Evolutionary conservation across 176 grass and related monocot genomes (phyloP), one percentile per base, ranked within the genome.

Genomic region (Oryza meridionalis): DNA sequence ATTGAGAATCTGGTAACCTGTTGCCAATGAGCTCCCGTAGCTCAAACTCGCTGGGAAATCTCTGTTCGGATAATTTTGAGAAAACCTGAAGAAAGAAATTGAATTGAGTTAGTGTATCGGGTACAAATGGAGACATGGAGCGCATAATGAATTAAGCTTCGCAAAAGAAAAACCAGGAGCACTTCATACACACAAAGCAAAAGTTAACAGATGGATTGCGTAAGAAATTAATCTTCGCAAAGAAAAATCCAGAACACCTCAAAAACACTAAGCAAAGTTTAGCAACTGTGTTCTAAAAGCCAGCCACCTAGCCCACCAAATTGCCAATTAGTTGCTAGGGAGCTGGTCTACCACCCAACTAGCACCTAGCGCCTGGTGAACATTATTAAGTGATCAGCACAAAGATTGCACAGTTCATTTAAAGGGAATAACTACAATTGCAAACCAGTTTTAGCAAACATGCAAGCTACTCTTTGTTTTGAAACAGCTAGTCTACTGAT

Each of bases 31-130:
- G 77, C 78, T 96, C 84, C 67, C 40, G 87, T 67, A 96, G 59
- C 91, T 98, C 93, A 86, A 90, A 64, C 81, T 98, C 96, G 11
- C 93, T 84, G 51, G 93, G 93, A 82, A 98, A 98, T 78, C 96
- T 94, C 77, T 89, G 93, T 65, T 96, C 89, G 31, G 90, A 77
- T 72, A 98, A 90, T 88, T 98, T 98, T 38, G 96, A 95, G 85
- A 95, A 98, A 81, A 98, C 93, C 96, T 98, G 83, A 81, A 91
- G 43, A 86, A 51, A 75, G 3, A 43, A 81, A 61, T 31, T 73
- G 31, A 47, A 17, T 82, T 86, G 24, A 47, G 50, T 77, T 46
- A 88, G 44, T 19, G 49, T n/a, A 32, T 53, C 25, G 50, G 26
- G 26, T 77, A 47, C 21, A 82, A 40, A 78, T 59, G 21, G 31